These are phyloP conservation scores for Sporothrix pseudoabietina DNA, from an alignment of 2,329 filamentous ascomycete species.

Conservation along the genomic window DNA sequence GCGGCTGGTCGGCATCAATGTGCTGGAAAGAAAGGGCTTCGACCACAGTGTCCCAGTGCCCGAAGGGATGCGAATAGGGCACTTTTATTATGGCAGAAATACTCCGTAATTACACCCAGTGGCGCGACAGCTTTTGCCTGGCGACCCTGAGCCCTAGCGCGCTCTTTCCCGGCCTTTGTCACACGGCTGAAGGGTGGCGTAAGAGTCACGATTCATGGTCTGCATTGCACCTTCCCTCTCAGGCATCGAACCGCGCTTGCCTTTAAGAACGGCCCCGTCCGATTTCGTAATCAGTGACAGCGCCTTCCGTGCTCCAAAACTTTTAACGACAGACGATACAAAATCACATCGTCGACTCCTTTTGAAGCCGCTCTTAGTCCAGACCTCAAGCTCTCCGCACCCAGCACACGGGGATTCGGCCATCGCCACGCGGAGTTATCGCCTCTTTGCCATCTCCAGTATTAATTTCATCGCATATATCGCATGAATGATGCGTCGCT, in stretches of 20 bases:
- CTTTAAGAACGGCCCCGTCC: not conserved
- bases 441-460: not conserved
- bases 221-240: not conserved
- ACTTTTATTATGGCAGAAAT: not conserved
- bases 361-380: not conserved
- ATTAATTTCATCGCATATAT: not conserved
- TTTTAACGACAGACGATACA: not conserved
- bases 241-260: not conserved
- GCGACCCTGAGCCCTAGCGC: not conserved
- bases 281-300: conserved; percentile 7
- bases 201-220: conserved; percentile 17
- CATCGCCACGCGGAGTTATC: not conserved
- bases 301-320: not conserved
- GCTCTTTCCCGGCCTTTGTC: conserved; percentile 14
- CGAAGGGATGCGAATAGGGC: not conserved
- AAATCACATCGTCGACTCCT: not conserved
- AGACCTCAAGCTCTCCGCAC: too few species aligned
- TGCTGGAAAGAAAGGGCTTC: not conserved
- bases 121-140: not conserved
- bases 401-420: too few species aligned
- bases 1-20: not conserved
- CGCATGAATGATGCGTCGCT: conserved; percentile 10
- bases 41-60: not conserved
- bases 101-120: not conserved
- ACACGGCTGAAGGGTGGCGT: conserved; percentile 10